Base-by-base conservation (phyloP, 768 basidiomycete genomes). In the Amanita molliuscula region DNA sequence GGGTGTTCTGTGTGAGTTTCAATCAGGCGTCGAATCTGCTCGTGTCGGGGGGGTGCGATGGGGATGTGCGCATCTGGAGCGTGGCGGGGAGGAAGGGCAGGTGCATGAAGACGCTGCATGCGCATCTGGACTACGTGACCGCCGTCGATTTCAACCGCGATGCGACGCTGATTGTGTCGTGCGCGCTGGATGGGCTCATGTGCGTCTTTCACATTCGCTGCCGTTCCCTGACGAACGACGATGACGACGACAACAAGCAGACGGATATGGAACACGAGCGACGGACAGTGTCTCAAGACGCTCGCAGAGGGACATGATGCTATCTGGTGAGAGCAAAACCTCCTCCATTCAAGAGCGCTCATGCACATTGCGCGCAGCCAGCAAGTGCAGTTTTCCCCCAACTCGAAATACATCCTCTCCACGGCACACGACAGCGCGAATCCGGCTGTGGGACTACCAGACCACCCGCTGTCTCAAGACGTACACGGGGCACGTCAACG, bases 201-300 rank as follows among this genome's bases (percentile, higher is more conserved):
- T 96, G 61, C 60, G 84, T 71, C 31, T 53, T 38, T 10, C 18
- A 25, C 53, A 43, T 31, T 51, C 41, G 35, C 26, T 33, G 21
- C 50, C 36, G 36, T 23, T 36, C 18, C 15, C 45, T 33, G 56
- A 38, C 41, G 21, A 49, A 45, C 29, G 35, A 43, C 48, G 25
- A 9, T 18, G n/a, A 3, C 20, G 48, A 45, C 29, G 35, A 43
- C 48, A 23, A 9, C 16, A 16, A 3, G 5, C 59, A 98, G 95
- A 59, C 94, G 95, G 25, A 86, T 99, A 63, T 99, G 95, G 95
- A 90, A 92, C 55, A 84, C 88, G 0, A 77, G 80, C 16, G 84
- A 88, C 16, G 94, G 93, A 0, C 93, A 97, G 60, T 99, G 95
- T 65, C 76, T 99, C 25, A 97, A 96, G 66, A 98, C 95, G 0